Conservation (phyloP, 495 filamentous ascomycete species). For the Penicillium ochrochloron region DNA sequence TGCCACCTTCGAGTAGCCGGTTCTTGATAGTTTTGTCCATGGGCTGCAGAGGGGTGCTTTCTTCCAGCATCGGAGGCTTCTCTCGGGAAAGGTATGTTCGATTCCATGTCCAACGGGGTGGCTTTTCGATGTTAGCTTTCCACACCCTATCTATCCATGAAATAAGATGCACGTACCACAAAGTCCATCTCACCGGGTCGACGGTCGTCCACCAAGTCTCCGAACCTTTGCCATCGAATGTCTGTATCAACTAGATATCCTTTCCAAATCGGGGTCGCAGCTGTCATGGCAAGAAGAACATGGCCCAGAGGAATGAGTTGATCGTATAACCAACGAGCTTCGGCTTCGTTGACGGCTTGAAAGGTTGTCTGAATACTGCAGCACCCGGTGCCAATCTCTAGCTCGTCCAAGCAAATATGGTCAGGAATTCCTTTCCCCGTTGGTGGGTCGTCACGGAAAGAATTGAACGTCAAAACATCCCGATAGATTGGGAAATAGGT, state of each 20-base stretch:
- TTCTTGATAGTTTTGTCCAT: constrained; percentile 69
- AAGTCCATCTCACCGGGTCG: constrained; percentile 74
- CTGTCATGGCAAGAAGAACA: constrained; percentile 86
- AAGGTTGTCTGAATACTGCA: constrained; percentile 79
- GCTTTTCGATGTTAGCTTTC: not conserved
- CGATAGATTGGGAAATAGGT: not conserved
- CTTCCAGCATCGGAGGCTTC: not conserved
- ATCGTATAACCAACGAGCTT: constrained; percentile 86
- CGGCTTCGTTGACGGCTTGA: constrained; percentile 86
- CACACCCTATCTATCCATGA: not conserved
- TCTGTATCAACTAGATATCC: constrained; percentile 90
- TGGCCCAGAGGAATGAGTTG: constrained; percentile 86
- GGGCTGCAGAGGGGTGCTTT: not conserved
- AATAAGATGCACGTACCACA: not conserved
- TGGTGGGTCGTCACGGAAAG: not conserved
- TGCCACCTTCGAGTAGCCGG: constrained; percentile 78
- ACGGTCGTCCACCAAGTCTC: constrained; percentile 80
- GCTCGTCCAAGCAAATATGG: constrained; percentile 1
- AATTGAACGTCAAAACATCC: not conserved
- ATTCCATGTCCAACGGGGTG: constrained; percentile 5
- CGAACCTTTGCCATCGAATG: constrained; percentile 90
- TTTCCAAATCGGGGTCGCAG: constrained; percentile 89
- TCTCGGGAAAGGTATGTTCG: not conserved
- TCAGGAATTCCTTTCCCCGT: not conserved
- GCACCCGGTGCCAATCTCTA: not conserved